A percentile compares a stretch with the other conserved stretches of the same genome.
Conservation (phyloP, 768 basidiomycete genomes). For the Scleroderma bovista region DNA sequence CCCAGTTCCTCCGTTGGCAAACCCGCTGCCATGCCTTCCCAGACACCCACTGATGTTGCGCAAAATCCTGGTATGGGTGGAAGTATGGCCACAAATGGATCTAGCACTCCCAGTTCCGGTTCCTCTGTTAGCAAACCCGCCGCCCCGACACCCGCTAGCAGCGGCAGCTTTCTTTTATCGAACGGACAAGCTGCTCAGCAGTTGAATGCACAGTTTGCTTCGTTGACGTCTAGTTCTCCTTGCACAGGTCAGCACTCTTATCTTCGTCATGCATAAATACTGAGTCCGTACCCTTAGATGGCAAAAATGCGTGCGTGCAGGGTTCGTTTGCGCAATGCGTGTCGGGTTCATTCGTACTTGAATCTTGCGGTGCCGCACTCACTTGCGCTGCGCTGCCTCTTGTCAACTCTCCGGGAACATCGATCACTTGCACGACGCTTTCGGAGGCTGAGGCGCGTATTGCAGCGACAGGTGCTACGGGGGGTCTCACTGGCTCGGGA, state of each 20-base stretch:
- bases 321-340: constrained; percentile 52
- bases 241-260: constrained; percentile 34
- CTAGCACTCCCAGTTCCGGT: no score
- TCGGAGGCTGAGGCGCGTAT: constrained; percentile 43
- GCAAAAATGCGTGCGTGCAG: constrained; percentile 45
- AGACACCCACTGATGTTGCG: not conserved
- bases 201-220: constrained; percentile 47
- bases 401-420: constrained; percentile 48
- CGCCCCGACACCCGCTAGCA: not conserved
- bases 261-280: constrained; percentile 18
- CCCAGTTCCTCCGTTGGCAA: not conserved
- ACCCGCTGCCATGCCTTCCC: not conserved
- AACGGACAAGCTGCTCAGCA: constrained; percentile 49
- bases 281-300: constrained; percentile 11
- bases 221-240: constrained; percentile 38
- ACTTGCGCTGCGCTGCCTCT: constrained; percentile 49
- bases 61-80: no score
- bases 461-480: constrained; percentile 37
- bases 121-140: not conserved
- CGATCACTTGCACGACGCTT: constrained; percentile 44
- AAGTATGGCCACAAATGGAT: not conserved
- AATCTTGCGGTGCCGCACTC: constrained; percentile 25
- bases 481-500: constrained; percentile 37
- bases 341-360: constrained; percentile 31
- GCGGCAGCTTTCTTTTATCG: constrained; percentile 11